Evolutionary conservation across 148 eudicot species (phyloP).

Genomic region (Euryodendron excelsum): DNA sequence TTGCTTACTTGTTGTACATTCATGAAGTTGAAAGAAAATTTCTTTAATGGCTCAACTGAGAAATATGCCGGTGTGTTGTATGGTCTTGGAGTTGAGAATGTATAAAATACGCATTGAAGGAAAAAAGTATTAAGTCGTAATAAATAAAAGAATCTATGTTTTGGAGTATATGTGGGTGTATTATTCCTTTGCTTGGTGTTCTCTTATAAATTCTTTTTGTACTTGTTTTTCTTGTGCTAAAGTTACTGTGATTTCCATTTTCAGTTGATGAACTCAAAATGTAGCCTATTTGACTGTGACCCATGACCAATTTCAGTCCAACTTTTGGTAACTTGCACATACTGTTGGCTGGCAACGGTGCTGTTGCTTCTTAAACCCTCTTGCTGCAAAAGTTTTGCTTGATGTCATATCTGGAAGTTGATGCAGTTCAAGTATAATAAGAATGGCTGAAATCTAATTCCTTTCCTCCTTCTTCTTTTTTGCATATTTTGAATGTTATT

Average conservation of each 20-base stretch:
- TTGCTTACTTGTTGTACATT: slow-evolving; percentile 16
- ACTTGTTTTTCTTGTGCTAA: not conserved
- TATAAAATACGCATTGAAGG: slow-evolving; percentile 7
- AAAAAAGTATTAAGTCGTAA: not conserved
- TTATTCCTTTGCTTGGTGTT: not conserved
- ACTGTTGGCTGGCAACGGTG: too few species aligned
- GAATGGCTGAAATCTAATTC: not conserved
- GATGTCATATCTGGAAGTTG: not conserved
- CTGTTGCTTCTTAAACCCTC: too few species aligned
- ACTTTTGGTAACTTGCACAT: too few species aligned
- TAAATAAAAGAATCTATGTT: slow-evolving; percentile 2
- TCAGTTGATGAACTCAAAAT: not conserved
- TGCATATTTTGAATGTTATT: not conserved
- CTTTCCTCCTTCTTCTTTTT: too few species aligned
- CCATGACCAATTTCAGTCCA: not conserved
- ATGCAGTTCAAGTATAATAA: not conserved
- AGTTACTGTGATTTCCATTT: not conserved
- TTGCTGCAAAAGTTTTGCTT: too few species aligned
- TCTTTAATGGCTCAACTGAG: slow-evolving; percentile 18
- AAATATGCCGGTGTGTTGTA: slow-evolving; percentile 19
- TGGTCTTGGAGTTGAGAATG: slow-evolving; percentile 18
- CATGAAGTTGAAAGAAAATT: slow-evolving; percentile 16
- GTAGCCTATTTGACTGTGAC: not conserved
- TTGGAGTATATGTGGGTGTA: not conserved
- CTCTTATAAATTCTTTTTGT: not conserved